These are phyloP conservation scores for Fusarium floridanum DNA, from an alignment of 2,329 filamentous ascomycete species.

Conservation along the genomic window DNA sequence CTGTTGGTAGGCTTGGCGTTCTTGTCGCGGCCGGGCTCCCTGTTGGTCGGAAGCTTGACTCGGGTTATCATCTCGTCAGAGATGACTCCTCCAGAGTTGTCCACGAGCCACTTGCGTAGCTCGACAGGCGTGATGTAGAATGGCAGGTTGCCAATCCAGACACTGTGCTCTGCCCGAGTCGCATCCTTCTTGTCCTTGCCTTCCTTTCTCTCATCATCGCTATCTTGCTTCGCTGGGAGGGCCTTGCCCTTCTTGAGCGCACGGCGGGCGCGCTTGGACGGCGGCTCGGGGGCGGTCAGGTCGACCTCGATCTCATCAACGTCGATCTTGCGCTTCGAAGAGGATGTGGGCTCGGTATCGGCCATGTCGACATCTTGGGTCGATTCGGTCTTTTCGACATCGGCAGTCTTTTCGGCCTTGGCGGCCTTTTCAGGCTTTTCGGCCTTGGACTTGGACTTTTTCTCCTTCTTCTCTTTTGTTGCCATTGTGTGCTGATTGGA, in stretches of 20 bases:
- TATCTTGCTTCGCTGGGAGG: conserved; percentile 58
- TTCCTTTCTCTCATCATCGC: conserved; percentile 53
- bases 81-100: conserved; percentile 75
- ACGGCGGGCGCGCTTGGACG: conserved; percentile 93
- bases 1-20: conserved; percentile 71
- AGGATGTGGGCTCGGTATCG: conserved; percentile 31
- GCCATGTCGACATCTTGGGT: conserved; percentile 30
- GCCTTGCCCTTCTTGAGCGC: conserved; percentile 87
- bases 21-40: conserved; percentile 58
- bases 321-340: conserved; percentile 76
- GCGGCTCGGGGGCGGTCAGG: conserved; percentile 88
- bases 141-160: conserved; percentile 97
- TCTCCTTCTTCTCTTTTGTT: conserved; percentile 46
- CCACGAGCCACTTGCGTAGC: conserved; percentile 83
- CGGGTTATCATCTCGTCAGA: conserved; percentile 81
- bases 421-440: conserved; percentile 21
- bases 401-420: conserved; percentile 24
- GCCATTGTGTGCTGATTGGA: conserved; percentile 40
- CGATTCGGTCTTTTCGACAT: conserved; percentile 20
- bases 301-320: conserved; percentile 89
- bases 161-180: conserved; percentile 81
- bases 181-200: conserved; percentile 60
- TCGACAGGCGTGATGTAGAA: conserved; percentile 82
- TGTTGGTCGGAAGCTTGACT: conserved; percentile 80
- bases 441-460: conserved; percentile 33